Evolutionary conservation across 1,284 basidiomycete species (phyloP).

Genomic region (Tylopilus microsporus): DNA sequence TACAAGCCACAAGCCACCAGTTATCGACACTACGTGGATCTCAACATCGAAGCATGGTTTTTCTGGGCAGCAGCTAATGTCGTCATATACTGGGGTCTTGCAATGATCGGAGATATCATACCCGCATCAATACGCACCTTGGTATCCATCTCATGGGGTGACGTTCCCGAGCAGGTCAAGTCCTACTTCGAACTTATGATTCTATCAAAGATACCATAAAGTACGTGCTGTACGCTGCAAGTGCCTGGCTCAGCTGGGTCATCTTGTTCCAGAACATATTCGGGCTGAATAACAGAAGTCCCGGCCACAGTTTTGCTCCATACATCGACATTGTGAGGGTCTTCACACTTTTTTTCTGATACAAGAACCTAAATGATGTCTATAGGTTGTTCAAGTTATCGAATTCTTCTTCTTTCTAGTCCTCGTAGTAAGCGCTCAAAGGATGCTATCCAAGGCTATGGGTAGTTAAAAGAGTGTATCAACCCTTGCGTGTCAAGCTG

Average conservation of each 20-base stretch:
- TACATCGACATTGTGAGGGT: slow-evolving; percentile 46
- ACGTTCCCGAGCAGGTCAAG: slow-evolving; percentile 66
- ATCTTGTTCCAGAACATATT: slow-evolving; percentile 65
- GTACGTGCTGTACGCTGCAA: slow-evolving; percentile 62
- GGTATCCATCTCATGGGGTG: slow-evolving; percentile 63
- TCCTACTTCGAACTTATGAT: slow-evolving; percentile 62
- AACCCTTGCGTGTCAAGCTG: neutral
- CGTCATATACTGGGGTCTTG: slow-evolving; percentile 70
- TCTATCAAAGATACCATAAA: slow-evolving; percentile 65
- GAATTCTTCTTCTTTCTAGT: slow-evolving; percentile 68
- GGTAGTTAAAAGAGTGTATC: slow-evolving; percentile 22
- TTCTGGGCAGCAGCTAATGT: slow-evolving; percentile 75
- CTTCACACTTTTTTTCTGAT: neutral
- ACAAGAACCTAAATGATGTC: slow-evolving; percentile 1
- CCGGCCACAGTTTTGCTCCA: slow-evolving; percentile 43
- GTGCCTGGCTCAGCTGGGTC: slow-evolving; percentile 64
- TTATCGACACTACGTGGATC: slow-evolving; percentile 54
- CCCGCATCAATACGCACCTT: slow-evolving; percentile 50
- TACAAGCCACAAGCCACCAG: slow-evolving; percentile 54
- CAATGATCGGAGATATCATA: slow-evolving; percentile 61
- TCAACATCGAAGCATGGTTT: slow-evolving; percentile 71
- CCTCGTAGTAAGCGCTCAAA: slow-evolving; percentile 55
- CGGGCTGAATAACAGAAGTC: slow-evolving; percentile 43
- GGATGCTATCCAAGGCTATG: slow-evolving; percentile 63
- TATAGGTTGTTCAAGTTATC: slow-evolving; percentile 51